Conservation (phyloP, 2,329 filamentous ascomycete species). For the Nigrograna mackinnonii region DNA sequence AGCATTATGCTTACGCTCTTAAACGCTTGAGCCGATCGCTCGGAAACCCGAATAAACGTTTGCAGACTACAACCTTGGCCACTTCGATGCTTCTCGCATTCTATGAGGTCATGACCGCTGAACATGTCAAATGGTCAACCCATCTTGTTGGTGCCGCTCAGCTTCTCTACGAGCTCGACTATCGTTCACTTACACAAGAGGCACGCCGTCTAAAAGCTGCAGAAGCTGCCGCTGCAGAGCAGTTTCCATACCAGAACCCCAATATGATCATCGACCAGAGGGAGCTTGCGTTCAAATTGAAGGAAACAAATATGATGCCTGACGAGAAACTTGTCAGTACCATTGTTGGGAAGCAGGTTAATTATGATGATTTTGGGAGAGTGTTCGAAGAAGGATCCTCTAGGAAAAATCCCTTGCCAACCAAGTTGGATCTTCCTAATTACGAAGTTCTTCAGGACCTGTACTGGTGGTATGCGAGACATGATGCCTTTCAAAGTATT, state of each 20-base stretch:
- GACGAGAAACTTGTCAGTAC: conserved; percentile 59
- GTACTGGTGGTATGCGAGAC: conserved; percentile 95
- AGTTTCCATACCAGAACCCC: conserved; percentile 32
- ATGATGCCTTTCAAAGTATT: conserved; percentile 90
- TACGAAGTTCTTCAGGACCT: conserved; percentile 84
- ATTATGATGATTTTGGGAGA: conserved; percentile 61
- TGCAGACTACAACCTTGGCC: conserved; percentile 81
- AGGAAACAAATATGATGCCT: conserved; percentile 49
- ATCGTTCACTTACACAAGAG: conserved; percentile 70
- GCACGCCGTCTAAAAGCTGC: conserved; percentile 67
- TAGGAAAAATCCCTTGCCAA: neutral
- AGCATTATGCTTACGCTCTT: conserved; percentile 88
- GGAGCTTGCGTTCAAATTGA: conserved; percentile 33
- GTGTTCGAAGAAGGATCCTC: conserved; percentile 47
- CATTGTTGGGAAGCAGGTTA: conserved; percentile 60
- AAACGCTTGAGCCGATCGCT: conserved; percentile 78
- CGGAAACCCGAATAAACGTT: conserved; percentile 69
- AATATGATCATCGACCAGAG: conserved; percentile 34
- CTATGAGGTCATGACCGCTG: conserved; percentile 92
- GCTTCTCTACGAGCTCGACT: conserved; percentile 81
- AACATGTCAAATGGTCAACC: conserved; percentile 94
- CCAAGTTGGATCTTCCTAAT: conserved; percentile 67
- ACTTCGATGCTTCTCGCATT: conserved; percentile 85
- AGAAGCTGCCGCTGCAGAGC: conserved; percentile 44
- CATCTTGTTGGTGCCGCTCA: conserved; percentile 85